Conservation (phyloP, 805 yeast species). For the Jamesozyma piceae region DNA sequence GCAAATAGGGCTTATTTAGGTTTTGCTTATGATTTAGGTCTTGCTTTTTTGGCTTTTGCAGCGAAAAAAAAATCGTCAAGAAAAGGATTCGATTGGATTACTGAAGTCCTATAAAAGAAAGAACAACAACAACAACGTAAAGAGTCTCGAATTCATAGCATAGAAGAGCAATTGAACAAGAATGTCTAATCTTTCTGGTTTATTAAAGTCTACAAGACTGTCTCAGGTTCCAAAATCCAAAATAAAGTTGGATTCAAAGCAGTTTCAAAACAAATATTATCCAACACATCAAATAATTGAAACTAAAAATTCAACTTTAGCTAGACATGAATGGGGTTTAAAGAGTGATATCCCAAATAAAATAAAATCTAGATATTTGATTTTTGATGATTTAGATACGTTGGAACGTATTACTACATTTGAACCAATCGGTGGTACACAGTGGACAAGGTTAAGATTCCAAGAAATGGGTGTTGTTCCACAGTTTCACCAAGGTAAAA, state of each 20-base stretch:
- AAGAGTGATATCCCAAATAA: slow-evolving; percentile 61
- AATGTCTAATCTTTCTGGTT: slow-evolving; percentile 5
- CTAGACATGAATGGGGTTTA: slow-evolving; percentile 67
- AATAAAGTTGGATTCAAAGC: slow-evolving; percentile 2
- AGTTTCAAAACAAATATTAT: slow-evolving; percentile 12
- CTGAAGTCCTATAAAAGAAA: slow-evolving; percentile 30
- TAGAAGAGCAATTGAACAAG: not conserved
- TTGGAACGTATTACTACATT: slow-evolving; percentile 60
- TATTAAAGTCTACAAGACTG: slow-evolving; percentile 25
- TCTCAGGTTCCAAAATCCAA: slow-evolving; percentile 26
- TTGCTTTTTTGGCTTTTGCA: too few species aligned
- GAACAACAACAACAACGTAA: too few species aligned
- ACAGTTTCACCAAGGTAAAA: slow-evolving; percentile 15
- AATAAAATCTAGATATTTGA: slow-evolving; percentile 48
- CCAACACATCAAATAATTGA: slow-evolving; percentile 72
- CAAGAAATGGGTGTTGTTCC: slow-evolving; percentile 53
- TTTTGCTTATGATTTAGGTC: not conserved
- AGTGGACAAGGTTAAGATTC: slow-evolving; percentile 54
- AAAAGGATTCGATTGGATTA: not conserved
- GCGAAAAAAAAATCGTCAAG: not conserved
- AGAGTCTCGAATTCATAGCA: too few species aligned
- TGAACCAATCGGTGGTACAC: slow-evolving; percentile 48
- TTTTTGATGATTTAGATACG: slow-evolving; percentile 59
- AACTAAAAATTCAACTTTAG: slow-evolving; percentile 54
- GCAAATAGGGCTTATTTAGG: too few species aligned